These are phyloP conservation scores for Verticillium isaacii DNA, from an alignment of 2,329 filamentous ascomycete genomes.

Conservation along the genomic window DNA sequence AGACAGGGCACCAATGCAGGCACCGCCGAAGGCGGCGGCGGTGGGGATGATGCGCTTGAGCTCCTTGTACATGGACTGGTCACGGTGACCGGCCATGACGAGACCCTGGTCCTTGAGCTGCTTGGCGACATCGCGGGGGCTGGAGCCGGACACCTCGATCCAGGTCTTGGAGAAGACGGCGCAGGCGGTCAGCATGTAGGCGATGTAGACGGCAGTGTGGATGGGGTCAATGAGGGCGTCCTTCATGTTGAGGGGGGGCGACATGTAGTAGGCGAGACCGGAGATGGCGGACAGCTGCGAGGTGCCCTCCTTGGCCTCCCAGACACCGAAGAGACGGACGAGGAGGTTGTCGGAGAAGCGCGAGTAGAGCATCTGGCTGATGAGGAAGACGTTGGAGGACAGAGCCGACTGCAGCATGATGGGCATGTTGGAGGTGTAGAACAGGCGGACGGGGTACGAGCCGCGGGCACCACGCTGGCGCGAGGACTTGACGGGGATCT, in stretches of 20 bases:
- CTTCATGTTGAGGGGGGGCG: slow-evolving; percentile 93
- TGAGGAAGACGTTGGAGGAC: slow-evolving; percentile 97
- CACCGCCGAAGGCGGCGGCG: slow-evolving; percentile 95
- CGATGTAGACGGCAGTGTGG: slow-evolving; percentile 91
- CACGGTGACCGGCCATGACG: slow-evolving; percentile 98
- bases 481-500: slow-evolving; percentile 99
- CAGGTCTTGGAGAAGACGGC: slow-evolving; percentile 99
- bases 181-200: slow-evolving; percentile 97
- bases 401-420: slow-evolving; percentile 99
- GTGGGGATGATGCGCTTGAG: slow-evolving; percentile 99
- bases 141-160: slow-evolving; percentile 98
- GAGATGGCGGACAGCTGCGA: slow-evolving; percentile 91
- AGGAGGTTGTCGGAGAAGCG: slow-evolving; percentile 99
- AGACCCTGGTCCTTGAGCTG: slow-evolving; percentile 99
- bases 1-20: slow-evolving; percentile 96
- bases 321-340: slow-evolving; percentile 94
- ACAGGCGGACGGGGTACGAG: slow-evolving; percentile 96
- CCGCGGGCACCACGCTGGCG: slow-evolving; percentile 98
- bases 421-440: slow-evolving; percentile 99
- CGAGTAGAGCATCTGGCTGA: slow-evolving; percentile 99
- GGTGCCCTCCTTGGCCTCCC: slow-evolving; percentile 95
- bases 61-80: slow-evolving; percentile 99
- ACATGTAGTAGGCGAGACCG: slow-evolving; percentile 99
- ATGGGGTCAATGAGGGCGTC: slow-evolving; percentile 95
- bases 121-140: slow-evolving; percentile 97